phyloP scores from a whole-genome alignment of 2,329 filamentous ascomycete species.

The Aspergillus versicolor region DNA sequence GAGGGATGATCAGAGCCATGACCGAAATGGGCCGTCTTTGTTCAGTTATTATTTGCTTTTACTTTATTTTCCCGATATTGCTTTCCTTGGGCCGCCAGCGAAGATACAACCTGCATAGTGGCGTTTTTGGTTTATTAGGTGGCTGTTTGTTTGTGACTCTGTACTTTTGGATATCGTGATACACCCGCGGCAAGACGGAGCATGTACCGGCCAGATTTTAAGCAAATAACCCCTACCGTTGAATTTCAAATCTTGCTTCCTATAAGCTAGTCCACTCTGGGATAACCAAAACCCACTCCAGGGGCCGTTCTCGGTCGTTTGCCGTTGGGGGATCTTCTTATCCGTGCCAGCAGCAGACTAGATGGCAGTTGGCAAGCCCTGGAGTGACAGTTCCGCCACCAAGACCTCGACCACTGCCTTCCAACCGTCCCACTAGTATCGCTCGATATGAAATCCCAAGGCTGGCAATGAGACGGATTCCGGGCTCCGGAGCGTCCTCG shows the following conservation, averaged over 20 bases:
- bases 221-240: background rate
- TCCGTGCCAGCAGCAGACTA: background rate
- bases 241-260: background rate
- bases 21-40: background rate
- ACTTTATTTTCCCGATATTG: background rate
- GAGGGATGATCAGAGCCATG: background rate
- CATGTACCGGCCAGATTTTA: background rate
- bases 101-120: slow-evolving; percentile 15
- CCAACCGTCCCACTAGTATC: background rate
- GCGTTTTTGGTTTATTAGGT: slow-evolving; percentile 9
- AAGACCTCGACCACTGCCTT: background rate
- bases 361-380: too few species aligned
- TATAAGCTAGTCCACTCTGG: background rate
- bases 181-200: background rate
- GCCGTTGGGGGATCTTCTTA: background rate
- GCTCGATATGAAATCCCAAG: background rate
- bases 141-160: background rate
- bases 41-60: background rate
- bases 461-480: background rate
- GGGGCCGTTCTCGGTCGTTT: too few species aligned
- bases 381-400: background rate
- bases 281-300: background rate
- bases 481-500: background rate
- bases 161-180: background rate
- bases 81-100: slow-evolving; percentile 1